phyloP scores from a whole-genome alignment of 192 early-diverging fungal genomes.

The Coemansia sp. region DNA sequence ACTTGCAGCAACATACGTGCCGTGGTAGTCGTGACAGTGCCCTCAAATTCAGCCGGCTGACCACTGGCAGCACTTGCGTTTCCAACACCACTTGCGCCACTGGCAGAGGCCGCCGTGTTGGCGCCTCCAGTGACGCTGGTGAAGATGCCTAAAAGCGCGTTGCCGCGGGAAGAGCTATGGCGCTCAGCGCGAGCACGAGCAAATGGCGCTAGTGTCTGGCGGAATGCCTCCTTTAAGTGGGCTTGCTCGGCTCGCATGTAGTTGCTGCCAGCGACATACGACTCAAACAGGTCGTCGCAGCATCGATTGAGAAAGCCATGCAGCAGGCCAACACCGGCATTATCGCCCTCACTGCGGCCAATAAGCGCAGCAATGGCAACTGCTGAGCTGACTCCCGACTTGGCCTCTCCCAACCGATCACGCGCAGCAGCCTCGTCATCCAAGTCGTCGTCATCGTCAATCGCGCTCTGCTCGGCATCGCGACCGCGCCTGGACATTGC shows the following conservation, averaged over 20 bases:
- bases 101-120: not conserved
- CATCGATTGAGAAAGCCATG: conserved; percentile 78
- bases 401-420: conserved; percentile 42
- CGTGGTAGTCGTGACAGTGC: conserved; percentile 26
- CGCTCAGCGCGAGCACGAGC: conserved; percentile 44
- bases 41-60: conserved; percentile 13
- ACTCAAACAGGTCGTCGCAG: conserved; percentile 93
- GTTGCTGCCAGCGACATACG: conserved; percentile 85
- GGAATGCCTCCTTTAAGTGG: conserved; percentile 69
- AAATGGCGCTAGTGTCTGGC: conserved; percentile 54
- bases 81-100: not conserved
- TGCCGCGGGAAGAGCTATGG: conserved; percentile 36
- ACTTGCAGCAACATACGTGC: conserved; percentile 59
- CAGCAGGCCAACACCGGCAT: conserved; percentile 56
- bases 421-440: conserved; percentile 48
- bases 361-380: conserved; percentile 51
- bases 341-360: conserved; percentile 51
- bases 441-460: conserved; percentile 43
- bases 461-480: conserved; percentile 13
- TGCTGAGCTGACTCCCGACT: conserved; percentile 46
- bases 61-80: not conserved
- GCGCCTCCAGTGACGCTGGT: conserved; percentile 38
- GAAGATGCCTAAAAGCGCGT: conserved; percentile 50
- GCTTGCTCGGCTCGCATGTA: conserved; percentile 79
- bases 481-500: conserved; percentile 1